Base-by-base conservation (phyloP, 2,329 filamentous ascomycete genomes). In the Chaetomiaceae sp. region DNA sequence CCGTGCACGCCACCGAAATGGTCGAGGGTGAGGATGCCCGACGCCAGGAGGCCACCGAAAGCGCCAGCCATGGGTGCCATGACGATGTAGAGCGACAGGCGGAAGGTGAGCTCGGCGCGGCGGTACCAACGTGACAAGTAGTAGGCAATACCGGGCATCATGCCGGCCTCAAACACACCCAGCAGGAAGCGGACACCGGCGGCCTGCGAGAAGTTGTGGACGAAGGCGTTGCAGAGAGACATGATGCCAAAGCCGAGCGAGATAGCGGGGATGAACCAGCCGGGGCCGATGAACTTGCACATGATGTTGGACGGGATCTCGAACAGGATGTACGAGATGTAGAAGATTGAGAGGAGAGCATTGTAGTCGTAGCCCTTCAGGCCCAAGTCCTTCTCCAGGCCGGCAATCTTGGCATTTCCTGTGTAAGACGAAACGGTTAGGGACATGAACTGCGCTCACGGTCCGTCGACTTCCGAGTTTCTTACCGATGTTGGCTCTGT, bases 401-500 rank as follows among this genome's bases (percentile, higher is more conserved):
- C 77, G 4, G 78, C 78, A 10, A 83, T 64, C 55, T 70, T 75
- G 9, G 79, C 79, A 62, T 83, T 83, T 30, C 79, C 75, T 77
- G 31, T 31, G 27, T 12, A 8, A 19, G 14, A 37, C 16, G n/a
- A 45, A 6, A 20, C 3, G 2, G 37, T 37, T 10, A 20, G 19
- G 5, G 9, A 37, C 13, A 12, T n/a, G 30, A 34, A 25, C n/a
- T n/a, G 27, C 10, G 9, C 13, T 20, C 2, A 10, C 9, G 3
- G 10, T 4, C 16, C 4, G 3, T 23, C 5, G n/a, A 35, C 1
- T 25, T 14, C 35, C 4, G 14, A n/a, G 2, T 8, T 2, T 3
- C 68, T 57, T 66, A 82, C 82, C 83, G 46, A 87, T 83, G 60
- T 87, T 87, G 12, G 83, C 77, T 27, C 83, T 74, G 62, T 86